Percentiles rank a stretch among this genome's conserved stretches.
Evolutionary conservation across 352 stramenopile genomes (phyloP).

Genomic region (Phytopythium montanum): DNA sequence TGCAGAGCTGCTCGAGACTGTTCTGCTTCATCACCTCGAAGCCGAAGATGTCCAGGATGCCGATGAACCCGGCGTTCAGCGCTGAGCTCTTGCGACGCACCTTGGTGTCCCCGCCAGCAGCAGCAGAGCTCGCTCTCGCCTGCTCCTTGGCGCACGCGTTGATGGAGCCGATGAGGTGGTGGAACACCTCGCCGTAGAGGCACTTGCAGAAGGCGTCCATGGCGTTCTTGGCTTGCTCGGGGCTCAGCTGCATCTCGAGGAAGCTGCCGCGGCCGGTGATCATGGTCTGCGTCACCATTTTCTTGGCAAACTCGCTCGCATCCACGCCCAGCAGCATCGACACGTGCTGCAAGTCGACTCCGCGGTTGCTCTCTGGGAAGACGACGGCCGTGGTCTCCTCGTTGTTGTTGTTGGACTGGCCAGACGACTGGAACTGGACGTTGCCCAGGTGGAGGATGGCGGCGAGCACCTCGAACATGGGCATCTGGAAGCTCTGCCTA

Average conservation of each 20-base stretch:
- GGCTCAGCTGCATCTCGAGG: slow-evolving; percentile 66
- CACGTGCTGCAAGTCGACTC: slow-evolving; percentile 57
- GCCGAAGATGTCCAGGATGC: slow-evolving; percentile 90
- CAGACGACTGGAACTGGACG: slow-evolving; percentile 34
- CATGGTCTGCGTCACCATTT: slow-evolving; percentile 83
- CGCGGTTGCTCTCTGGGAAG: slow-evolving; percentile 48
- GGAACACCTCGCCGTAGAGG: slow-evolving; percentile 76
- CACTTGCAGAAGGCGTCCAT: slow-evolving; percentile 87
- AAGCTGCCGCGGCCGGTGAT: slow-evolving; percentile 72
- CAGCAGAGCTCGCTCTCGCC: background rate
- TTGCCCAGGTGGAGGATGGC: slow-evolving; percentile 74
- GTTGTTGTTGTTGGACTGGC: slow-evolving; percentile 12
- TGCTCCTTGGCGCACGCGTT: slow-evolving; percentile 70
- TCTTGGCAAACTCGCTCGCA: slow-evolving; percentile 57
- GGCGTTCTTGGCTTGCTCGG: slow-evolving; percentile 72
- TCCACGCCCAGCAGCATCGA: slow-evolving; percentile 54
- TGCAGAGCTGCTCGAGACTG: slow-evolving; percentile 88
- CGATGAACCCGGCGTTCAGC: slow-evolving; percentile 52
- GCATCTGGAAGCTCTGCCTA: slow-evolving; percentile 48
- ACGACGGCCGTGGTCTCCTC: slow-evolving; percentile 39
- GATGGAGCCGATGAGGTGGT: slow-evolving; percentile 73
- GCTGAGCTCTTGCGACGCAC: slow-evolving; percentile 5
- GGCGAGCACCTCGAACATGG: slow-evolving; percentile 71
- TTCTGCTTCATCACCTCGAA: slow-evolving; percentile 90
- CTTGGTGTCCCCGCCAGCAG: background rate